A percentile compares a stretch with the other conserved stretches of the same genome.
Conservation (phyloP, 2,329 filamentous ascomycete species). For the Epichloe sylvatica region DNA sequence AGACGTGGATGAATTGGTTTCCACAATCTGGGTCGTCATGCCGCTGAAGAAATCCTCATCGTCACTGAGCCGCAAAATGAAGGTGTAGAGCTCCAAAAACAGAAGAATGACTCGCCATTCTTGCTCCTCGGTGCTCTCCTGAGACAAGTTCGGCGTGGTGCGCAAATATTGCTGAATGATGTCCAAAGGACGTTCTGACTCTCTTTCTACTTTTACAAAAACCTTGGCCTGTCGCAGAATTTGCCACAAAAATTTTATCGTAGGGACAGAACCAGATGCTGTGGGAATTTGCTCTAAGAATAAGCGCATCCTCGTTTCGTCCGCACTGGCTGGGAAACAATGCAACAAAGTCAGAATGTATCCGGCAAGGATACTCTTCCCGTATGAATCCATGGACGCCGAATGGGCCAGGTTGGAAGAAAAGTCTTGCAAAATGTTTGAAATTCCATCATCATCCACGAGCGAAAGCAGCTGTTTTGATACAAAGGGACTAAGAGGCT, state of each 20-base stretch:
- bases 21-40: conserved; percentile 26
- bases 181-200: conserved; percentile 16
- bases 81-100: conserved; percentile 88
- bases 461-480: conserved; percentile 53
- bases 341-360: conserved; percentile 76
- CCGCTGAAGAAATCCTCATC: conserved; percentile 85
- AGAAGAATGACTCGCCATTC: conserved; percentile 85
- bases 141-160: conserved; percentile 13
- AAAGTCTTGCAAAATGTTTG: conserved; percentile 25
- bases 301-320: conserved; percentile 89
- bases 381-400: conserved; percentile 17
- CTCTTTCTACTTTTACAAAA: conserved; percentile 18
- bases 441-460: conserved; percentile 62
- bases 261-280: conserved; percentile 41
- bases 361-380: conserved; percentile 58
- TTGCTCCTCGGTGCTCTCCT: conserved; percentile 18
- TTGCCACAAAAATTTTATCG: conserved; percentile 64
- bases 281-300: conserved; percentile 43
- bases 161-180: conserved; percentile 20
- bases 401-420: conserved; percentile 18
- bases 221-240: conserved; percentile 33
- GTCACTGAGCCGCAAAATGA: conserved; percentile 82
- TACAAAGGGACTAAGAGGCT: conserved; percentile 40
- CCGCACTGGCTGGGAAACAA: conserved; percentile 67
- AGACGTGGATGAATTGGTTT: conserved; percentile 27